Evolutionary conservation across 495 filamentous ascomycete genomes (phyloP).

Genomic region (Trichoderma orchidacearum): DNA sequence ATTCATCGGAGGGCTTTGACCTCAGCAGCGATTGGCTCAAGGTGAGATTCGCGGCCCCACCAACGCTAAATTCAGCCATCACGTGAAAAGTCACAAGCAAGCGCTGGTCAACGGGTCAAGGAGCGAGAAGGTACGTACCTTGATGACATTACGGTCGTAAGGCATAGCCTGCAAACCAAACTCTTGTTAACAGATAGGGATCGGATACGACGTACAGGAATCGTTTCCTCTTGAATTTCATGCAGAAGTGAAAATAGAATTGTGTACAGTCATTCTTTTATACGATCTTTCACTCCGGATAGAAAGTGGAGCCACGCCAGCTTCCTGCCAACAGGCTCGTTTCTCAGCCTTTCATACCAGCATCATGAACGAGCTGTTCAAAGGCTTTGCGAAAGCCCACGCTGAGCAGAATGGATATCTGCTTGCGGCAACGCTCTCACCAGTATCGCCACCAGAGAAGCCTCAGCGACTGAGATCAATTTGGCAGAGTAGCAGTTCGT

Average conservation of each 20-base stretch:
- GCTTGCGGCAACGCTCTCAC: slow-evolving; percentile 57
- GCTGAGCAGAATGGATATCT: slow-evolving; percentile 41
- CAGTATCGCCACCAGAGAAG: slow-evolving; percentile 41
- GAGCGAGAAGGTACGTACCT: background rate
- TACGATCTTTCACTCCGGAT: background rate
- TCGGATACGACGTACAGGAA: too few relatives aligned
- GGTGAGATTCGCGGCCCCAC: background rate
- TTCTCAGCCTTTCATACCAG: background rate
- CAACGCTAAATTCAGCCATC: background rate
- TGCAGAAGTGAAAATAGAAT: background rate
- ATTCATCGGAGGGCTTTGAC: background rate
- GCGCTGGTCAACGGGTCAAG: background rate
- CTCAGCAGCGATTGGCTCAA: background rate
- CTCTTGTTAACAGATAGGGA: too few relatives aligned
- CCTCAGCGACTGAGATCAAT: slow-evolving; percentile 46
- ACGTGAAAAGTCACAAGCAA: background rate
- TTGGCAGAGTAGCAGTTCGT: slow-evolving; percentile 46
- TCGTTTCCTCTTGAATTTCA: too few relatives aligned
- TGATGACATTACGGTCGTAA: background rate
- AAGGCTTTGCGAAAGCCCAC: slow-evolving; percentile 48
- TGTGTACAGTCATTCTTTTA: background rate
- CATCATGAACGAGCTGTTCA: slow-evolving; percentile 42
- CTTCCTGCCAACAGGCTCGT: background rate
- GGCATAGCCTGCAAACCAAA: background rate
- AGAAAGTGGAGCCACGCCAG: background rate